Base-by-base conservation (phyloP, 2,329 filamentous ascomycete species). In the Trichoderma sp. region DNA sequence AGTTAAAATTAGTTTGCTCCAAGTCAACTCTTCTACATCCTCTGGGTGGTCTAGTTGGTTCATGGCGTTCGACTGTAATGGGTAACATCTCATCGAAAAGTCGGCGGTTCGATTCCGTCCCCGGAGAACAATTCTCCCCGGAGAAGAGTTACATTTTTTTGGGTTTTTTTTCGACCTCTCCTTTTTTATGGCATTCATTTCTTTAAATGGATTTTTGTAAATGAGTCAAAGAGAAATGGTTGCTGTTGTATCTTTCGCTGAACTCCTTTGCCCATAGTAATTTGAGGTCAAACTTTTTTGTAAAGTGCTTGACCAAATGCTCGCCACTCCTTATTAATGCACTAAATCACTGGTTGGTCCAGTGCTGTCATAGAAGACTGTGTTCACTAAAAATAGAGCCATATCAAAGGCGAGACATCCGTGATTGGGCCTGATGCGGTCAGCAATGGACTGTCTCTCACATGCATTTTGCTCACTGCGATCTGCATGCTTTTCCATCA, bases 11-110 rank as follows among this genome's bases (percentile, higher is more conserved):
- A 71, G 18, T 26, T 18, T 0, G 9, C 6, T 4, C 7, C 12
- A 5, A 11, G 30, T 36, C 67, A 72, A 62, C 71, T 72, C 71
- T 72, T 72, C 71, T 64, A 43, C 62, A 47, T 53, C 67, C 71
- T 72, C 71, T 72, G 71, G 71, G 71, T 72, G 64, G 71, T 72
- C 71, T 72, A 72, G 71, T 70, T 72, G 71, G 71, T 72, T 70
- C 60, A 72, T 72, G 71, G 71, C 71, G 71, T 72, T 43, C 26
- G 71, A 39, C 71, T 72, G 71, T 72, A 72, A 72, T 72, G 71
- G 70, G 53, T 30, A 70, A 53, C 61, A 62, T 65, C 47, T 68
- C 66, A 72, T 39, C 71, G 26, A 43, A 72, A 72, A 60, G 71
- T 72, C 71, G 65, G 71, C 71, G 71, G 71, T 72, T 72, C 71